phyloP scores from a whole-genome alignment of 352 stramenopile genomes.

The Phytophthora cryptogea region DNA sequence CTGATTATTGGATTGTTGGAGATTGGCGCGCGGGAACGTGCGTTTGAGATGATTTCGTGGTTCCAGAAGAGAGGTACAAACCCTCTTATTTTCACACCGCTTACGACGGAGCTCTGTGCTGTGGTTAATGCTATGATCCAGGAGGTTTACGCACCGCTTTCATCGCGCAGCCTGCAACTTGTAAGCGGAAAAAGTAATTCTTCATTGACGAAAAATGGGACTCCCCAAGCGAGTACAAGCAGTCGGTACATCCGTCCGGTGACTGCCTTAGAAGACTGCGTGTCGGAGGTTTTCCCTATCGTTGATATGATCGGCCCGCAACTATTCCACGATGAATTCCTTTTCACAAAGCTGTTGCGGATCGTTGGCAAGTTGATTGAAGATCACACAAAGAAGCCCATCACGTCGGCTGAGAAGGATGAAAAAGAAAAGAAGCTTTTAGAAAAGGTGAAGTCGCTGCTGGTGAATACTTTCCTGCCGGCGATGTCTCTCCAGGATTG shows the following conservation, averaged over 20 bases:
- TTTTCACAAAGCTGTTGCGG: constrained; percentile 78
- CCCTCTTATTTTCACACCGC: constrained; percentile 62
- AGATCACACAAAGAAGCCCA: constrained; percentile 36
- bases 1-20: constrained; percentile 83
- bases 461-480: constrained; percentile 73
- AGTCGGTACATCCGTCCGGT: constrained; percentile 44
- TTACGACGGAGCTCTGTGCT: constrained; percentile 66
- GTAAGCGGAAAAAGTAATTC: constrained; percentile 18
- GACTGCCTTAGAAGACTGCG: constrained; percentile 44
- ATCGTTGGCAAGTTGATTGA: constrained; percentile 62
- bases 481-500: constrained; percentile 75
- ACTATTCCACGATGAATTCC: constrained; percentile 67
- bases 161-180: constrained; percentile 55
- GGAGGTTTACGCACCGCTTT: constrained; percentile 60
- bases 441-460: constrained; percentile 50
- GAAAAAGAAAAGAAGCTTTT: constrained; percentile 26
- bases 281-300: constrained; percentile 57
- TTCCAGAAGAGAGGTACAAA: constrained; percentile 72
- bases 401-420: constrained; percentile 9
- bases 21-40: constrained; percentile 61
- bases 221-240: constrained; percentile 13
- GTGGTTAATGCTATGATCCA: constrained; percentile 71
- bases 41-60: constrained; percentile 84
- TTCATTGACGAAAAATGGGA: constrained; percentile 8
- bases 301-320: constrained; percentile 69